Percentiles rank a stretch among this genome's conserved stretches.
phyloP scores from a whole-genome alignment of 768 basidiomycete species.

The Russula foetens region DNA sequence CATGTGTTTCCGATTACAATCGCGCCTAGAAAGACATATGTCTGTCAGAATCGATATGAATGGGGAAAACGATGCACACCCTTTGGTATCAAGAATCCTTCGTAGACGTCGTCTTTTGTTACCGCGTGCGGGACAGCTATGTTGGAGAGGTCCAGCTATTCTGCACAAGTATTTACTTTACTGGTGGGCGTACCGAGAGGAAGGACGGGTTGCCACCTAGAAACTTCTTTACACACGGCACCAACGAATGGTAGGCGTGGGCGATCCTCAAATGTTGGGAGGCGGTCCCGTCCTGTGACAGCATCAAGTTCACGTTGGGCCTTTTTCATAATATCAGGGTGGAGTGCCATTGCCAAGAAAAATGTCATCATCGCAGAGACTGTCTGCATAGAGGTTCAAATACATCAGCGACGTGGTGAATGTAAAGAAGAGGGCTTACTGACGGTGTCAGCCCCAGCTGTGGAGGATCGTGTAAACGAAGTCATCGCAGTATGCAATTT shows the following conservation, averaged over 20 bases:
- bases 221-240: not conserved
- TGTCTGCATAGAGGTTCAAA: not conserved
- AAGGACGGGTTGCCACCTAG: not conserved
- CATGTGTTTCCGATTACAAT: not conserved
- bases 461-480: not conserved
- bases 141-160: not conserved
- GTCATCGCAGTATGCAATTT: not conserved
- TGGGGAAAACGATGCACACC: not conserved
- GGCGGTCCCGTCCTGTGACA: not conserved
- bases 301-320: not conserved
- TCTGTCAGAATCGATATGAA: not conserved
- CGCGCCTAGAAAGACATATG: not conserved
- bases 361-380: not conserved
- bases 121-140: not conserved
- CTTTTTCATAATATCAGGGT: not conserved
- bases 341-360: not conserved
- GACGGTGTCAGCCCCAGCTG: not conserved
- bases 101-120: not conserved
- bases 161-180: not conserved
- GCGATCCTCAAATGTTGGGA: not conserved
- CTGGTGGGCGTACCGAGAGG: not conserved
- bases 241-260: not conserved
- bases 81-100: not conserved
- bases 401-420: not conserved
- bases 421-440: not conserved